phyloP scores from a whole-genome alignment of 2,329 filamentous ascomycete genomes.

The Aureobasidium sp. region DNA sequence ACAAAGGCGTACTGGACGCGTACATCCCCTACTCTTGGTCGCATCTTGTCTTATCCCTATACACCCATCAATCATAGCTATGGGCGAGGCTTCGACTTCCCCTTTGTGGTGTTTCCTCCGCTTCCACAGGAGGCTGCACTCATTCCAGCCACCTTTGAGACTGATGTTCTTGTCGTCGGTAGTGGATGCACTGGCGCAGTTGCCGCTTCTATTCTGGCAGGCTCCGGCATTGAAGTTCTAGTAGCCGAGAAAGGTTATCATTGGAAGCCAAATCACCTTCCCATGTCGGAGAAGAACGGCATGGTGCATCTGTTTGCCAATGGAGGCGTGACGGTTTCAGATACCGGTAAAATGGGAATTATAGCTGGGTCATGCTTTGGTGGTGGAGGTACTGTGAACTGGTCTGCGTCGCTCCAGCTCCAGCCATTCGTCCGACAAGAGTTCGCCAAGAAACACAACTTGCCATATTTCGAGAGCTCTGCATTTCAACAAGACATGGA shows the following conservation, averaged over 20 bases:
- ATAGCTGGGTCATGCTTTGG: conserved; percentile 69
- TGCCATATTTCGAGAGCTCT: conserved; percentile 64
- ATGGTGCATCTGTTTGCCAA: conserved; percentile 61
- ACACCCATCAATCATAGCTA: conserved; percentile 39
- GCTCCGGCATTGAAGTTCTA: conserved; percentile 65
- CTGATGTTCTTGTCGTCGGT: conserved; percentile 78
- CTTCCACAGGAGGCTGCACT: conserved; percentile 21
- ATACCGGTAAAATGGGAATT: conserved; percentile 46
- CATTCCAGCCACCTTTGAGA: conserved; percentile 54
- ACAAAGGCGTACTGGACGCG: conserved; percentile 49
- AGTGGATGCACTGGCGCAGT: conserved; percentile 82
- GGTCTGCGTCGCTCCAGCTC: conserved; percentile 61
- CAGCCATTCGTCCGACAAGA: conserved; percentile 71
- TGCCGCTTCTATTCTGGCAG: conserved; percentile 68
- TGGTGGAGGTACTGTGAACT: conserved; percentile 83
- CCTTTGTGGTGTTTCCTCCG: conserved; percentile 55
- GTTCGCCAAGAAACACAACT: conserved; percentile 57
- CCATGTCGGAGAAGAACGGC: conserved; percentile 59
- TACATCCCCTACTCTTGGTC: conserved; percentile 46
- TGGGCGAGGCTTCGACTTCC: conserved; percentile 47
- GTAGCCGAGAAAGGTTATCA: conserved; percentile 79
- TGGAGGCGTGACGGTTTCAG: conserved; percentile 49
- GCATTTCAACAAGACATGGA: conserved; percentile 75
- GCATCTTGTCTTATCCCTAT: conserved; percentile 51
- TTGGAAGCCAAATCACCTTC: conserved; percentile 62